Evolutionary conservation across 768 basidiomycete genomes (phyloP).

Genomic region (Lentinus brumalis): DNA sequence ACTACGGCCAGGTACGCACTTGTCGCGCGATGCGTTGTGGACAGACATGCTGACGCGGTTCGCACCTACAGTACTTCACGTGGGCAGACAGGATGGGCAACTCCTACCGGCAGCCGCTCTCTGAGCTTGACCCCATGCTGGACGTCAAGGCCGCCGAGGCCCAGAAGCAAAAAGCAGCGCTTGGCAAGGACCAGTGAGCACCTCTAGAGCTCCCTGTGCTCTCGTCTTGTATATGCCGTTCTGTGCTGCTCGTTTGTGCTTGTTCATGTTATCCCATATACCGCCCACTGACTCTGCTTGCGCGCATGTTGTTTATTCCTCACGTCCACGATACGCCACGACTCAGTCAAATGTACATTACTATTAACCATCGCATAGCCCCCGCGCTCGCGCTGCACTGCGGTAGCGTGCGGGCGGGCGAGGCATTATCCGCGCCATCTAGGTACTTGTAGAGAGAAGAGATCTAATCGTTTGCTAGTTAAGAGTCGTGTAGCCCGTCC

Average conservation of each 20-base stretch:
- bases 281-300: neutral
- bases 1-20: constrained; percentile 80
- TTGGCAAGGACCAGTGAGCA: constrained; percentile 28
- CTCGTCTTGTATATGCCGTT: neutral
- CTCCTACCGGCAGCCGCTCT: constrained; percentile 88
- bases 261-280: neutral
- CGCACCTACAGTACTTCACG: constrained; percentile 81
- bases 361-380: neutral
- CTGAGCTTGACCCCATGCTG: constrained; percentile 81
- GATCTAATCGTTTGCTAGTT: constrained; percentile 9
- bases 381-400: neutral
- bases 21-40: constrained; percentile 15
- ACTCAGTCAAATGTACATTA: constrained; percentile 19
- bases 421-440: constrained; percentile 1
- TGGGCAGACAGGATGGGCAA: constrained; percentile 85
- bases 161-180: constrained; percentile 29
- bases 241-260: neutral
- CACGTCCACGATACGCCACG: constrained; percentile 13
- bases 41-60: constrained; percentile 19
- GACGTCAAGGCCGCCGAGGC: constrained; percentile 52
- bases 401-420: neutral
- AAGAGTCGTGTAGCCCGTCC: constrained; percentile 9
- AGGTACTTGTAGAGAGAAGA: constrained; percentile 10
- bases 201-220: neutral
- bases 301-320: constrained; percentile 6